Percentiles rank a stretch among this genome's conserved stretches.
These are phyloP conservation scores for Tilletia setariae DNA, from an alignment of 1,284 basidiomycete genomes.

Conservation along the genomic window DNA sequence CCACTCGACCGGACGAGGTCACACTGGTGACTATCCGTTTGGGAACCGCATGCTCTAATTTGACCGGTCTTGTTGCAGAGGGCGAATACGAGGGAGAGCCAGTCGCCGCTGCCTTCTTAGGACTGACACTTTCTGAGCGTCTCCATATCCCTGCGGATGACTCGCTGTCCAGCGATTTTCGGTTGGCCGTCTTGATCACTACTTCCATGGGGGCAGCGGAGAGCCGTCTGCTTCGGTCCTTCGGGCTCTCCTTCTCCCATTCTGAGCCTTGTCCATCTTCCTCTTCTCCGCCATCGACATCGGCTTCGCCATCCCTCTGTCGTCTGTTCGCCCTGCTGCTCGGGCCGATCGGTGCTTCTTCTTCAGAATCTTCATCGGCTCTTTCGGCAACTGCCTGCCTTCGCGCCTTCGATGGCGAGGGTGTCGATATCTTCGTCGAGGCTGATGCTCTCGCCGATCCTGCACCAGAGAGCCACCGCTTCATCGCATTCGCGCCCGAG, in stretches of 20 bases:
- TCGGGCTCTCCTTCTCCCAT: conserved; percentile 3
- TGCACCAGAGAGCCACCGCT: conserved; percentile 6
- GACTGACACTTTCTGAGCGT: conserved; percentile 5
- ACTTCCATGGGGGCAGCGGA: conserved; percentile 1
- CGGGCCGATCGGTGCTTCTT: too few relatives aligned
- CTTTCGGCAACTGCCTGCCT: not conserved
- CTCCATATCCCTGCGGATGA: not conserved
- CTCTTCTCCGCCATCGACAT: not conserved
- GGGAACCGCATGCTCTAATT: not conserved
- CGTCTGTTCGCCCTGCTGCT: too few relatives aligned
- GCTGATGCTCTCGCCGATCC: not conserved
- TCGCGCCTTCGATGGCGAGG: not conserved
- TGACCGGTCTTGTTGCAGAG: not conserved
- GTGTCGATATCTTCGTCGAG: not conserved
- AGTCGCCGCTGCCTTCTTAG: not conserved
- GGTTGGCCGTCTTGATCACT: not conserved
- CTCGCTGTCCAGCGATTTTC: not conserved
- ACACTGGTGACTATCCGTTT: not conserved
- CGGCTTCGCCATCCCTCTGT: not conserved
- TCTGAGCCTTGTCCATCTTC: not conserved
- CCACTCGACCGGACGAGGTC: conserved; percentile 10
- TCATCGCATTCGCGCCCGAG: conserved; percentile 4
- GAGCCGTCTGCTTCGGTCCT: not conserved
- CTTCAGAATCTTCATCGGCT: too few relatives aligned
- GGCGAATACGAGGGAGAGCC: not conserved